Base-by-base conservation (phyloP, 495 filamentous ascomycete genomes). In the Friedmanniomyces endolithicus region DNA sequence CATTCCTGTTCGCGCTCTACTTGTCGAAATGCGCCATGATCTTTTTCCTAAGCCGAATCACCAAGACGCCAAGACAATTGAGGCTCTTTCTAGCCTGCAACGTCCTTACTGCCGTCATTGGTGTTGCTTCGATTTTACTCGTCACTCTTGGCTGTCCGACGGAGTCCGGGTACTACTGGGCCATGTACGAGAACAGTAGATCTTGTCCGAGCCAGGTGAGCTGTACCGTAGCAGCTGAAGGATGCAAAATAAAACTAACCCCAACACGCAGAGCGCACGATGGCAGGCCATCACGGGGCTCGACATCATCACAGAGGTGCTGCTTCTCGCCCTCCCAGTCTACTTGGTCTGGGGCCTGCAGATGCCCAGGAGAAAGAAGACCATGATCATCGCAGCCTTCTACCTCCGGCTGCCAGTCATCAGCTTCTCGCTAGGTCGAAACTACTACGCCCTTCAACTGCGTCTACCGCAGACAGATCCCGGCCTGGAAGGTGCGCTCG, bases 21-120 rank as follows among this genome's bases (percentile, higher is more conserved):
- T 27, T 65, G 12, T 50, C 64, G 22, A 67, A 67, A 57, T 61
- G 49, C 48, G 65, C 64, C 0, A 52, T 63, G 35, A 35, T 67
- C 1, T 55, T 57, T n/a, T 62, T 67, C n/a, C 31, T 63, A 23
- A 61, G 57, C 19, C 56, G 64, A 24, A 46, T 67, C 43, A 63
- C 65, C 48, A 51, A 50, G 46, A 52, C 27, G 39, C 51, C 39
- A 14, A 14, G 22, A n/a, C 39, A 54, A 27, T 6, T 54, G 16
- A 25, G 25, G 31, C 19, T 56, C 6, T 57, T 47, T 17, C 25
- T 53, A 19, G 25, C 53, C 20, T 65, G 60, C 59, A 58, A 63
- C 31, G 43, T 65, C 25, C n/a, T 50, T 6, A 39, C 59, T 6
- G 63, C 49, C 1, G n/a, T 63, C 16, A 47, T 55, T 31, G 50